These are phyloP conservation scores for Epichloe bromicola DNA, from an alignment of 2,329 filamentous ascomycete genomes.

Conservation along the genomic window DNA sequence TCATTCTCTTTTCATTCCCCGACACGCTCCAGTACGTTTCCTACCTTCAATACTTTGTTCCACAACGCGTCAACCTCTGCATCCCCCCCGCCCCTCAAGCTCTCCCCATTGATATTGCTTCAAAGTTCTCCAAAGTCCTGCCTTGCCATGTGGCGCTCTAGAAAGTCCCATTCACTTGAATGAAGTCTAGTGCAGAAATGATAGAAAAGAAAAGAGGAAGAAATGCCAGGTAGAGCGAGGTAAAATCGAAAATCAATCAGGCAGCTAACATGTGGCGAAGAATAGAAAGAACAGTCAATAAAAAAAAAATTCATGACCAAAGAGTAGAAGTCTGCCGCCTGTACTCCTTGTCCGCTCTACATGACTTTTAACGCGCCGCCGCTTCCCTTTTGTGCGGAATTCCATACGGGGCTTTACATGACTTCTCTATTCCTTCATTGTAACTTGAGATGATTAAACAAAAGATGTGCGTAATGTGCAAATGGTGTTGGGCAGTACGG, in stretches of 20 bases:
- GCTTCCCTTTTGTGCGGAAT: slow-evolving; percentile 13
- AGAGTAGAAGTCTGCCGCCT: slow-evolving; percentile 18
- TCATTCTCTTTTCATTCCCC: neutral
- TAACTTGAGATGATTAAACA: slow-evolving; percentile 15
- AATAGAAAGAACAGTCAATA: slow-evolving; percentile 10
- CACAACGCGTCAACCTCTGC: neutral
- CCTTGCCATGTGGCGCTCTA: slow-evolving; percentile 1
- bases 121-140: neutral
- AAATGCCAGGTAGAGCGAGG: slow-evolving; percentile 6
- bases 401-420: slow-evolving; percentile 26
- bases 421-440: slow-evolving; percentile 28
- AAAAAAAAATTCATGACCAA: slow-evolving; percentile 11
- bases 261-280: neutral
- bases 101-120: slow-evolving; percentile 2
- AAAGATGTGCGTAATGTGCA: slow-evolving; percentile 8
- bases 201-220: slow-evolving; percentile 10
- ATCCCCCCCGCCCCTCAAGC: neutral
- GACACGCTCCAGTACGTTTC: neutral
- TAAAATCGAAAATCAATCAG: neutral
- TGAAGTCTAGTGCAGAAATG: slow-evolving; percentile 15
- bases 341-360: slow-evolving; percentile 29
- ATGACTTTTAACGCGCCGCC: slow-evolving; percentile 27
- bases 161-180: slow-evolving; percentile 21
- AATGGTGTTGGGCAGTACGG: neutral
- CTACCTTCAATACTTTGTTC: neutral